phyloP scores from a whole-genome alignment of 768 basidiomycete species.

The Boletus fagicola region DNA sequence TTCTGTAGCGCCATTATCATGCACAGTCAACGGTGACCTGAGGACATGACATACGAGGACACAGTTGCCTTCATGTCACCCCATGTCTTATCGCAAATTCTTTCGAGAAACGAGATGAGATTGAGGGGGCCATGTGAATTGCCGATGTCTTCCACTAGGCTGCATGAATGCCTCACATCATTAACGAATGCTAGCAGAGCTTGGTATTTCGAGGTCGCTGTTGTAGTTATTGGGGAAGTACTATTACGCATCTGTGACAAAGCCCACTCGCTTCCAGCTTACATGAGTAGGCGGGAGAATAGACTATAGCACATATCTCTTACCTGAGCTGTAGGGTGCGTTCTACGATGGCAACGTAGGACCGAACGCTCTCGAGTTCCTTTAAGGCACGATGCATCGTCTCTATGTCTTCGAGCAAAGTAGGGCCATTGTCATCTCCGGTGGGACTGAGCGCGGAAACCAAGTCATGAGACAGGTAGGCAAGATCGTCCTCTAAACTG shows the following conservation, averaged over 20 bases:
- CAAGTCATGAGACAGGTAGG: slow-evolving; percentile 62
- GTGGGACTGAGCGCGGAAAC: slow-evolving; percentile 48
- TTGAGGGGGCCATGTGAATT: slow-evolving; percentile 52
- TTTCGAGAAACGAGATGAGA: slow-evolving; percentile 59
- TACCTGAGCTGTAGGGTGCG: slow-evolving; percentile 73
- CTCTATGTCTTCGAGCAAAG: slow-evolving; percentile 81
- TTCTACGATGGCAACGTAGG: slow-evolving; percentile 74
- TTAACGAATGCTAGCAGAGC: slow-evolving; percentile 59
- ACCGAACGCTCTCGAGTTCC: slow-evolving; percentile 71
- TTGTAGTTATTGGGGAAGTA: slow-evolving; percentile 40
- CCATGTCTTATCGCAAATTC: slow-evolving; percentile 74
- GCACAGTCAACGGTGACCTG: background rate
- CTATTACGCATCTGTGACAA: slow-evolving; percentile 47
- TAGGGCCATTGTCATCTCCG: slow-evolving; percentile 49
- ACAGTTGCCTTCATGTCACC: slow-evolving; percentile 63
- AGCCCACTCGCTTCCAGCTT: slow-evolving; percentile 52
- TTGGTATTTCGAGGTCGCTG: slow-evolving; percentile 57
- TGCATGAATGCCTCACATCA: slow-evolving; percentile 45
- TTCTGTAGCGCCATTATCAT: slow-evolving; percentile 39
- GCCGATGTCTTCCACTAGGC: slow-evolving; percentile 43
- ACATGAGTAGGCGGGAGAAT: slow-evolving; percentile 6
- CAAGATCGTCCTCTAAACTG: slow-evolving; percentile 73
- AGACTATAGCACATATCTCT: slow-evolving; percentile 15
- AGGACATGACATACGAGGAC: slow-evolving; percentile 49
- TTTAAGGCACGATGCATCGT: slow-evolving; percentile 71